A percentile compares a stretch with the other conserved stretches of the same genome.
These are phyloP conservation scores for Aureobasidium namibiae DNA, from an alignment of 2,329 filamentous ascomycete genomes.

Conservation along the genomic window DNA sequence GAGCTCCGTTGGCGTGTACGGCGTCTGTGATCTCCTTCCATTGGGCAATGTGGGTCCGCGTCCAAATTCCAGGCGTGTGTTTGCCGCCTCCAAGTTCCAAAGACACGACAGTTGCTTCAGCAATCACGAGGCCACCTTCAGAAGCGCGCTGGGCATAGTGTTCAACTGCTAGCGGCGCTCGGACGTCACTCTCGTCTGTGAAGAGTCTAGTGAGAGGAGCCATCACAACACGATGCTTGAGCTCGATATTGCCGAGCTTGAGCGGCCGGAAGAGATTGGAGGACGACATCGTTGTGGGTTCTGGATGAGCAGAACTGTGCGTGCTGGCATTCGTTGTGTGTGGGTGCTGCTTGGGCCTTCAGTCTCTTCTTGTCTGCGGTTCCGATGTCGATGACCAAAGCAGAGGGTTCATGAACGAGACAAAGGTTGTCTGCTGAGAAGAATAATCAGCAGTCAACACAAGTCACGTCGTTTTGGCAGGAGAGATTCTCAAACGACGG, in stretches of 20 bases:
- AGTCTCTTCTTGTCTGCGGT: not conserved
- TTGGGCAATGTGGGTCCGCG: conserved; percentile 44
- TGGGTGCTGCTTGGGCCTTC: not conserved
- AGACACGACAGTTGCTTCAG: conserved; percentile 48
- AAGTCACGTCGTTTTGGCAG: not conserved
- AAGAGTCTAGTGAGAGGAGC: conserved; percentile 48
- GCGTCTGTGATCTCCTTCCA: conserved; percentile 55
- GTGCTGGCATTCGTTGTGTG: not conserved
- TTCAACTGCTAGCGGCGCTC: conserved; percentile 17
- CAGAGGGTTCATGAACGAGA: not conserved
- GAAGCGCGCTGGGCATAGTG: conserved; percentile 18
- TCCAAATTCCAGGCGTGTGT: conserved; percentile 52
- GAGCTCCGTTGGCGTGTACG: conserved; percentile 54
- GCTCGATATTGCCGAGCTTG: conserved; percentile 32
- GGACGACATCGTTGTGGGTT: not conserved
- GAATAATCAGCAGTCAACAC: not conserved
- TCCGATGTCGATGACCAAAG: not conserved
- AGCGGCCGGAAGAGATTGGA: conserved; percentile 34
- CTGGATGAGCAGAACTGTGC: not conserved
- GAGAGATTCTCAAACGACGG: not conserved
- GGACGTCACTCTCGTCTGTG: conserved; percentile 40
- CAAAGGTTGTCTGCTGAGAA: not conserved
- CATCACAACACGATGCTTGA: conserved; percentile 44
- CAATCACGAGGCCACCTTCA: conserved; percentile 50
- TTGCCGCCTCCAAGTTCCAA: conserved; percentile 38